Evolutionary conservation across 768 basidiomycete species (phyloP), one percentile per base, ranked within the genome.

Genomic region (Paxillus rubicundulus): DNA sequence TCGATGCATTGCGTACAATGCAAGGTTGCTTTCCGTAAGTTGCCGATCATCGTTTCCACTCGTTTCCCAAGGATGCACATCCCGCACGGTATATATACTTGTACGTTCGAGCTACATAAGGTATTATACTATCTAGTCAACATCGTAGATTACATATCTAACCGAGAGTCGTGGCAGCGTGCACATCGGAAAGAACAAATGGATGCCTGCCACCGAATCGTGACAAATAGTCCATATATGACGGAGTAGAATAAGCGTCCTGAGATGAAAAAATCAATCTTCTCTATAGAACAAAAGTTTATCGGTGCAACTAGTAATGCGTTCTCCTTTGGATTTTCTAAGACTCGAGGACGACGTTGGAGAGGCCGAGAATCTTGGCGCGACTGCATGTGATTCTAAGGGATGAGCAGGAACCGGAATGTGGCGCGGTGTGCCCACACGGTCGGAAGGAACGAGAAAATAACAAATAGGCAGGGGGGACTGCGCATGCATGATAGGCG

Each of bases 131-230:
- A 24, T 24, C 24, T 24, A 21, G 49, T 45, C 8, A 33, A 49
- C 58, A 55, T 60, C 59, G 49, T 63, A 56, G 52, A 56, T 66
- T 68, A 68, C 64, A 66, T 56, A 66, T 63, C 55, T 61, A 67
- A 28, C 37, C 39, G 38, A 47, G 24, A 24, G 24, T 24, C 24
- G 24, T 53, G 52, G 30, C 50, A 45, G 44, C 18, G 21, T 33
- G 37, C 20, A 47, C 24, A 24, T 57, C 58, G 57, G 56, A 65
- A 54, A 51, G 49, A 9, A 56, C 41, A 40, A 47, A 20, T 28
- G 20, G 37, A 43, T 45, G 44, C 54, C 44, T 52, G 50, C 14
- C 46, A 42, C 53, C n/a, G n/a, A n/a, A 24, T 24, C 24, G 24
- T 61, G 60, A 66, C 56, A 59, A 55, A 66, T 59, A 5, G 62